These are phyloP conservation scores for Sarocladiaceae sp. DNA, from an alignment of 2,329 filamentous ascomycete genomes.

Conservation along the genomic window DNA sequence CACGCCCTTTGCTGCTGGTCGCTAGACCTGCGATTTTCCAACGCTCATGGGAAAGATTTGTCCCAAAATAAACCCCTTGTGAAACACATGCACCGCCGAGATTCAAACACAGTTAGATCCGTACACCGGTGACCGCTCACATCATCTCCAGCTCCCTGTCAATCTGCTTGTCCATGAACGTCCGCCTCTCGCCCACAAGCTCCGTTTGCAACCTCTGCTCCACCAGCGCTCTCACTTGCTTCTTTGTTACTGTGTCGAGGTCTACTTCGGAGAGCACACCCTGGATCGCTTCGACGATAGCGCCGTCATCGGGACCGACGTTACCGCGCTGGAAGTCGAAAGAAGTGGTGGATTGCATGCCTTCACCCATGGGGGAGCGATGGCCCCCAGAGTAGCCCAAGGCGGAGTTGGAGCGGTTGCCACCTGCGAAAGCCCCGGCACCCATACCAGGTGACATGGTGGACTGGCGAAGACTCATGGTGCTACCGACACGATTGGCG, in stretches of 20 bases:
- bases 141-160: conserved; percentile 91
- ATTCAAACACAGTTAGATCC: conserved; percentile 1
- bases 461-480: conserved; percentile 49
- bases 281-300: conserved; percentile 80
- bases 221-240: conserved; percentile 84
- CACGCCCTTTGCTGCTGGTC: too few relatives aligned
- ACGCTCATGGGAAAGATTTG: neutral
- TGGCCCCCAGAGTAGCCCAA: conserved; percentile 42
- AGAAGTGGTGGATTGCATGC: conserved; percentile 43
- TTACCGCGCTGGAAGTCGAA: conserved; percentile 57
- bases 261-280: conserved; percentile 81
- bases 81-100: neutral
- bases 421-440: conserved; percentile 21
- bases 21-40: too few relatives aligned
- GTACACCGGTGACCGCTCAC: conserved; percentile 41
- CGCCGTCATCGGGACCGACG: conserved; percentile 67
- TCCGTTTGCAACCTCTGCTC: conserved; percentile 92
- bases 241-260: conserved; percentile 96
- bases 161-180: conserved; percentile 88
- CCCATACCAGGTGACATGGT: conserved; percentile 40
- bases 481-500: conserved; percentile 47
- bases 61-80: neutral
- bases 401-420: conserved; percentile 37
- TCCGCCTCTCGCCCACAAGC: conserved; percentile 74
- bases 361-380: conserved; percentile 39